Evolutionary conservation across 495 filamentous ascomycete species (phyloP).

Genomic region (Xylaria scruposa): DNA sequence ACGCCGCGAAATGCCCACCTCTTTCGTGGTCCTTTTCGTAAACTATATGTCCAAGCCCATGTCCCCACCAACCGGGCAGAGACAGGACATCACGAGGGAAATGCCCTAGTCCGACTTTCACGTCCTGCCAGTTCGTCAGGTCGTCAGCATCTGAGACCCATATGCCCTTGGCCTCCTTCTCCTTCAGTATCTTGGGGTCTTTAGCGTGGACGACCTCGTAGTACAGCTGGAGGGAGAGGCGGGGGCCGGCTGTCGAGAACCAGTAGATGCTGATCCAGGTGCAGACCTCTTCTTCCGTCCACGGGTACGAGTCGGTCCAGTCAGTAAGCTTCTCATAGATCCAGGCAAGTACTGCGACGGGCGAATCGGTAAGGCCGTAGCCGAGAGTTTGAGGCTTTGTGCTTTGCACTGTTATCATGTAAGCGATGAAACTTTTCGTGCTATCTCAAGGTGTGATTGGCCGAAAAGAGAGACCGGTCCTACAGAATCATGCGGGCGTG

Average conservation of each 20-base stretch:
- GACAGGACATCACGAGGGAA: constrained; percentile 61
- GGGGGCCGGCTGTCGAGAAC: constrained; percentile 57
- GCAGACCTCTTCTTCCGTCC: constrained; percentile 65
- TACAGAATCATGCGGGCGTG: background rate
- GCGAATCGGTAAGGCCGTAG: constrained; percentile 60
- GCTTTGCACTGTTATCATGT: constrained; percentile 41
- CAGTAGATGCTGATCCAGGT: constrained; percentile 65
- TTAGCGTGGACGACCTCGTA: constrained; percentile 50
- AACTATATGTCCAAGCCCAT: constrained; percentile 60
- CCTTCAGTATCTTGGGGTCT: background rate
- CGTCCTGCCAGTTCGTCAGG: constrained; percentile 39
- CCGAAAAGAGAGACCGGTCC: background rate
- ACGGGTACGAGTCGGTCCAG: constrained; percentile 64
- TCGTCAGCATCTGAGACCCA: background rate
- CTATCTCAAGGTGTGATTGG: background rate
- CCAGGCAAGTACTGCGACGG: constrained; percentile 63
- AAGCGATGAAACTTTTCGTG: no score
- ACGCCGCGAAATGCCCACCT: constrained; percentile 71
- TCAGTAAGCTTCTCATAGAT: constrained; percentile 66
- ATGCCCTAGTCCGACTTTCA: constrained; percentile 59
- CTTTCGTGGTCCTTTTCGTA: constrained; percentile 56
- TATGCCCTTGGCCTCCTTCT: constrained; percentile 21
- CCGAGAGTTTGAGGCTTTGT: constrained; percentile 66
- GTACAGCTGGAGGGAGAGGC: constrained; percentile 58
- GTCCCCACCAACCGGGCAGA: constrained; percentile 58